Conservation (phyloP, 352 stramenopile species). For the Pythium brassicae region DNA sequence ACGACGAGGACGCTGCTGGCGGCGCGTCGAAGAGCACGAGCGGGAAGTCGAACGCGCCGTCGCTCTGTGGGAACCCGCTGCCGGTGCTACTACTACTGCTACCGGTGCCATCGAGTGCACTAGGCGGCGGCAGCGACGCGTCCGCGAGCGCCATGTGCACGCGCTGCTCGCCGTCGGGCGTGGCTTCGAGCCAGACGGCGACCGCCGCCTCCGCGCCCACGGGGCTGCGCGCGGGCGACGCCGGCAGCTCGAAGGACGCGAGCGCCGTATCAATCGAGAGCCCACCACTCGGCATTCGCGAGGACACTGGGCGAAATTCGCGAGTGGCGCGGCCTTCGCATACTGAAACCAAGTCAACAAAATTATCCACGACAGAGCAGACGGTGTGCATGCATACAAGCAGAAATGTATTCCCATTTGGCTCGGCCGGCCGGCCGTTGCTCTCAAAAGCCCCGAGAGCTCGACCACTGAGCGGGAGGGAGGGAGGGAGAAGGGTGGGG, state of each 20-base stretch:
- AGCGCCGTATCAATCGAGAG: slow-evolving; percentile 19
- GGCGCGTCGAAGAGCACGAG: slow-evolving; percentile 40
- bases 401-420: too few species aligned
- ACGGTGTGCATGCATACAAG: too few species aligned
- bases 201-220: slow-evolving; percentile 38
- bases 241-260: slow-evolving; percentile 61
- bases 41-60: slow-evolving; percentile 44
- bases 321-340: too few species aligned
- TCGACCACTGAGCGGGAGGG: too few species aligned
- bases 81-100: background rate
- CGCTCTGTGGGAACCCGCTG: slow-evolving; percentile 1
- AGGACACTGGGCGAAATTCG: too few species aligned
- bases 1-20: slow-evolving; percentile 20
- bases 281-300: background rate
- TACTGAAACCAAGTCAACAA: too few species aligned
- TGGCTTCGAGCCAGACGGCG: slow-evolving; percentile 53
- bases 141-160: slow-evolving; percentile 39
- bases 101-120: background rate
- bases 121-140: slow-evolving; percentile 4
- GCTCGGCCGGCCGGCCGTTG: too few species aligned
- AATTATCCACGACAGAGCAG: too few species aligned
- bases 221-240: slow-evolving; percentile 51
- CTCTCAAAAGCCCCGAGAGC: too few species aligned
- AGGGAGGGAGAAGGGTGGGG: too few species aligned
- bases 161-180: slow-evolving; percentile 32